These are phyloP conservation scores for Exsudoporus frostii DNA, from an alignment of 768 basidiomycete species.

Conservation along the genomic window DNA sequence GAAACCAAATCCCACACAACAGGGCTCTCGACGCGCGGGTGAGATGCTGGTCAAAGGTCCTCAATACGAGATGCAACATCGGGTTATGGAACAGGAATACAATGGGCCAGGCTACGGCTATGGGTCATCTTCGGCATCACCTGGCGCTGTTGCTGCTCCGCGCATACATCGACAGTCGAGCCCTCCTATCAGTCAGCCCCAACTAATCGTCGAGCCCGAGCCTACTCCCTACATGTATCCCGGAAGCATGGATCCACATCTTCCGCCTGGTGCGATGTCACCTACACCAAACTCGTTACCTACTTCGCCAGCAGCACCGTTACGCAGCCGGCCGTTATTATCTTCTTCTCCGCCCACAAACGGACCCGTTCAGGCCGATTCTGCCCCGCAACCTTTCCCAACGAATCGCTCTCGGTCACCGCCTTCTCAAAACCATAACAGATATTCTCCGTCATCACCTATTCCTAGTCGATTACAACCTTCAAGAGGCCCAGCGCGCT, in stretches of 20 bases:
- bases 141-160: slow-evolving; percentile 20
- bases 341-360: slow-evolving; percentile 36
- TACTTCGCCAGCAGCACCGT: slow-evolving; percentile 18
- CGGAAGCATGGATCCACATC: slow-evolving; percentile 35
- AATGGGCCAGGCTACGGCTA: slow-evolving; percentile 36
- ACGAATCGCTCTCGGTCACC: slow-evolving; percentile 53
- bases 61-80: slow-evolving; percentile 92
- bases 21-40: slow-evolving; percentile 57
- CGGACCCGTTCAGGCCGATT: slow-evolving; percentile 14
- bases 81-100: slow-evolving; percentile 90
- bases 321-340: slow-evolving; percentile 27
- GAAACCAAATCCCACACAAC: slow-evolving; percentile 51
- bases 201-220: slow-evolving; percentile 31
- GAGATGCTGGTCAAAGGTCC: slow-evolving; percentile 88
- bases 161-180: slow-evolving; percentile 27
- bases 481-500: slow-evolving; percentile 55
- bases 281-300: slow-evolving; percentile 25
- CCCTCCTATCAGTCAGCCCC: slow-evolving; percentile 27
- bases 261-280: slow-evolving; percentile 62
- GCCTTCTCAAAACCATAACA: slow-evolving; percentile 40
- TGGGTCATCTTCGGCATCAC: slow-evolving; percentile 21
- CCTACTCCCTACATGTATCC: slow-evolving; percentile 21
- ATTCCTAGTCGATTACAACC: slow-evolving; percentile 21
- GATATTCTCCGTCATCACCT: slow-evolving; percentile 34
- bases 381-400: slow-evolving; percentile 29